Conservation (phyloP, 1,284 basidiomycete genomes). For the Dichomitus squalens region DNA sequence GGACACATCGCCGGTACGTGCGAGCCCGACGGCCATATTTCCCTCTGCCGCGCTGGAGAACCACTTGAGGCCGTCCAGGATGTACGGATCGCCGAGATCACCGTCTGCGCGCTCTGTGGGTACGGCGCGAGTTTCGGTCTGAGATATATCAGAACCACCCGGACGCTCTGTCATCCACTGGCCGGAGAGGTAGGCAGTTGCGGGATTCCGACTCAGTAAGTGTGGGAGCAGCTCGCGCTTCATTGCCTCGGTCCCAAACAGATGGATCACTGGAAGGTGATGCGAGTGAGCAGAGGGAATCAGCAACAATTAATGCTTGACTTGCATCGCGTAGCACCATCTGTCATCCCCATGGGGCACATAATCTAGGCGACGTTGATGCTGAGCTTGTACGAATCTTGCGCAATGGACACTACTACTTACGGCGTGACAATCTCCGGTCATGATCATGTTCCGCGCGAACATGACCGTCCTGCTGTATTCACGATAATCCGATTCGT, state of each 20-base stretch:
- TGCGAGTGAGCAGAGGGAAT: neutral
- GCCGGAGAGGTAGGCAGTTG: constrained; percentile 68
- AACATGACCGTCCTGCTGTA: constrained; percentile 64
- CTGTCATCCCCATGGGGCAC: constrained; percentile 79
- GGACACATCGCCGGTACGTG: constrained; percentile 57
- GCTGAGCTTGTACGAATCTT: neutral
- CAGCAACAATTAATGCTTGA: too few species aligned
- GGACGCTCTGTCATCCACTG: constrained; percentile 88
- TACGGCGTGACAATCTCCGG: constrained; percentile 64
- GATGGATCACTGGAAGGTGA: constrained; percentile 58
- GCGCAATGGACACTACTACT: constrained; percentile 18
- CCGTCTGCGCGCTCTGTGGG: constrained; percentile 29
- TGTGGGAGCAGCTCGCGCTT: constrained; percentile 60
- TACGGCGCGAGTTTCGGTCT: constrained; percentile 70
- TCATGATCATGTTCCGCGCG: constrained; percentile 61
- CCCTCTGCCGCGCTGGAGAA: constrained; percentile 84
- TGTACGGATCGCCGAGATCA: constrained; percentile 52
- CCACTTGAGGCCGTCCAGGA: constrained; percentile 77
- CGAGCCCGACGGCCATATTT: constrained; percentile 70
- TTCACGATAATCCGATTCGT: constrained; percentile 59
- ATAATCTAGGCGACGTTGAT: constrained; percentile 46
- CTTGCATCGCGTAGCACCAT: constrained; percentile 64
- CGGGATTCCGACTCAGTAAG: constrained; percentile 62
- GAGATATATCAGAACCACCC: constrained; percentile 78
- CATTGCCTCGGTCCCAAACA: constrained; percentile 61